Conservation (phyloP, 2,329 filamentous ascomycete genomes). For the Colletotrichum sansevieriae region DNA sequence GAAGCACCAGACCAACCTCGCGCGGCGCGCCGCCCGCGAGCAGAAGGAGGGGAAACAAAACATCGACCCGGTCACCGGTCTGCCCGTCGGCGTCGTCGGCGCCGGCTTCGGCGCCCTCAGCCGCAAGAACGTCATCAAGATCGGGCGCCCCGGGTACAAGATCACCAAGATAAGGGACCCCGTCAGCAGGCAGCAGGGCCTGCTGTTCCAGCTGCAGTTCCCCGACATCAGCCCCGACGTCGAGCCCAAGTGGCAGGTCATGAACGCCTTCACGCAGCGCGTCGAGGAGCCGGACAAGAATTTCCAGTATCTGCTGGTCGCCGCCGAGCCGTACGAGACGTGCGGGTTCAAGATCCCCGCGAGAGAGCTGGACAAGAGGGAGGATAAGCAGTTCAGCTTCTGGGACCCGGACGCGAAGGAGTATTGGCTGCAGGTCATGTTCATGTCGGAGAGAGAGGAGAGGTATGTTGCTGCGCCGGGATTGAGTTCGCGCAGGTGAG, state of each 20-base stretch:
- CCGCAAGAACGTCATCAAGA: slow-evolving; percentile 91
- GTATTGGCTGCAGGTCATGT: slow-evolving; percentile 98
- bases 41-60: slow-evolving; percentile 86
- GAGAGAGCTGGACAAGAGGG: slow-evolving; percentile 89
- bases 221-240: slow-evolving; percentile 86
- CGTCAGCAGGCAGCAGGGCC: slow-evolving; percentile 85
- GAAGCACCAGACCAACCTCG: slow-evolving; percentile 99
- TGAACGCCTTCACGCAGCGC: slow-evolving; percentile 97
- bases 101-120: slow-evolving; percentile 71
- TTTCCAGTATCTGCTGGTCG: slow-evolving; percentile 94
- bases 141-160: slow-evolving; percentile 95
- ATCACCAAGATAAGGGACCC: slow-evolving; percentile 96
- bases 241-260: slow-evolving; percentile 89
- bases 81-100: slow-evolving; percentile 82
- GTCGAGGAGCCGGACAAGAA: slow-evolving; percentile 94
- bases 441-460: slow-evolving; percentile 98
- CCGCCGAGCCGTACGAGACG: slow-evolving; percentile 98
- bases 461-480: slow-evolving; percentile 78
- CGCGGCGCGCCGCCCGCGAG: slow-evolving; percentile 93
- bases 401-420: slow-evolving; percentile 97
- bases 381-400: slow-evolving; percentile 92
- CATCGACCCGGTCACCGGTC: slow-evolving; percentile 75
- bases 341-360: slow-evolving; percentile 97
- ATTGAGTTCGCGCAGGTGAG: slow-evolving; percentile 63
- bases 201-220: slow-evolving; percentile 97